A percentile compares a stretch with the other conserved stretches of the same genome.
These are phyloP conservation scores for Kurtzmaniella cleridarum DNA, from an alignment of 805 yeast genomes.

Conservation along the genomic window DNA sequence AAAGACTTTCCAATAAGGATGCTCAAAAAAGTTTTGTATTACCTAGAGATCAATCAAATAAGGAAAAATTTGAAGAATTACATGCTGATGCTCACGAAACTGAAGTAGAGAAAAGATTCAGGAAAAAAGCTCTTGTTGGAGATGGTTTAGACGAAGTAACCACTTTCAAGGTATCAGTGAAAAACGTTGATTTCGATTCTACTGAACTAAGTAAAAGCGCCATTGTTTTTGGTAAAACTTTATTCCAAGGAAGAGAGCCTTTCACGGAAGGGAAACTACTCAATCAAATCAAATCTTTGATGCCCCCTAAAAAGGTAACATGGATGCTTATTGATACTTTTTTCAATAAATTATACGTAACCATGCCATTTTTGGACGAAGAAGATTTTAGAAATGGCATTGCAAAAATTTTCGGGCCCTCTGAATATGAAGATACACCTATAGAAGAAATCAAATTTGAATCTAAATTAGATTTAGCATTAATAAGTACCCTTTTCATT, in stretches of 20 bases:
- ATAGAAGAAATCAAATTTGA: slow-evolving; percentile 14
- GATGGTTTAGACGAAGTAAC: slow-evolving; percentile 10
- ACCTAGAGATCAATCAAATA: background rate
- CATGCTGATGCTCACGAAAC: background rate
- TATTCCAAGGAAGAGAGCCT: slow-evolving; percentile 6
- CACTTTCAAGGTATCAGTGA: slow-evolving; percentile 3
- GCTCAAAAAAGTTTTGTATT: background rate
- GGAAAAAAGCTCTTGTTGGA: slow-evolving; percentile 6
- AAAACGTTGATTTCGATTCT: background rate
- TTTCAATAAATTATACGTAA: slow-evolving; percentile 21
- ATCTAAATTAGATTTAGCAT: slow-evolving; percentile 18
- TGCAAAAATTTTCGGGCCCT: slow-evolving; percentile 12
- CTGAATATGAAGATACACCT: slow-evolving; percentile 18
- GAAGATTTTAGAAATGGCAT: slow-evolving; percentile 14
- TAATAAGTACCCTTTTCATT: slow-evolving; percentile 19
- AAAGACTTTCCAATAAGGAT: background rate
- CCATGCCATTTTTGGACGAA: slow-evolving; percentile 26
- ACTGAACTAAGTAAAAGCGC: slow-evolving; percentile 1
- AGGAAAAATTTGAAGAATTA: background rate
- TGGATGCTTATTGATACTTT: slow-evolving; percentile 23
- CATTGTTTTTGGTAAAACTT: slow-evolving; percentile 3
- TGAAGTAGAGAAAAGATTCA: slow-evolving; percentile 7
- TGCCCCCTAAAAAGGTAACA: slow-evolving; percentile 19
- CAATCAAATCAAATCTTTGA: slow-evolving; percentile 12
- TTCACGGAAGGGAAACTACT: slow-evolving; percentile 12